phyloP scores from a whole-genome alignment of 768 basidiomycete genomes.

The Tylopilus sp. region DNA sequence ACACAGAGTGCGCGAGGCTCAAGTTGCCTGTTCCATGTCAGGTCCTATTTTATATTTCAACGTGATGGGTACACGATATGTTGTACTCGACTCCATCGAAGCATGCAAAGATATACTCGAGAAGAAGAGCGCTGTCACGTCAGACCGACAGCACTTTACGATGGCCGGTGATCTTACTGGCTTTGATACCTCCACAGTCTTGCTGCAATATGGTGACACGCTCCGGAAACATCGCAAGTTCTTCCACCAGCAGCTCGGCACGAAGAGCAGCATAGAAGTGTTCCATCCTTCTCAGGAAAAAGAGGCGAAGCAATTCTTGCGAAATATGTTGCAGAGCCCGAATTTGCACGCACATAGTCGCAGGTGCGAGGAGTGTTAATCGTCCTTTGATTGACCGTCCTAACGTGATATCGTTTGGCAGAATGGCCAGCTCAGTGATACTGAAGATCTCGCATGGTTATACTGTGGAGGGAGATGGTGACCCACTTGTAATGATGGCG shows the following conservation, averaged over 20 bases:
- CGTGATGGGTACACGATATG: constrained; percentile 41
- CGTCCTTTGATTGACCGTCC: neutral
- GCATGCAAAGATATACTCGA: constrained; percentile 18
- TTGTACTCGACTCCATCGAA: constrained; percentile 47
- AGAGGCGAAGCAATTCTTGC: neutral
- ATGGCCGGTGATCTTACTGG: constrained; percentile 15
- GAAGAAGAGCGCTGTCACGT: constrained; percentile 5
- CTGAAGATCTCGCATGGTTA: constrained; percentile 35
- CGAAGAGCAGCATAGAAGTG: neutral
- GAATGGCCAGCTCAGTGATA: constrained; percentile 34
- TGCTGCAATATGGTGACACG: constrained; percentile 8
- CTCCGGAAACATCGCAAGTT: neutral
- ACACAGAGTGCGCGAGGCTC: neutral
- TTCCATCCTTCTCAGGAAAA: constrained; percentile 4
- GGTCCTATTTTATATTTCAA: constrained; percentile 2
- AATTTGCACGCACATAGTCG: neutral
- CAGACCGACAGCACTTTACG: constrained; percentile 2
- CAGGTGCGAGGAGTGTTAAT: neutral
- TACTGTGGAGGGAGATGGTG: constrained; percentile 26
- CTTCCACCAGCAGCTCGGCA: too few species aligned
- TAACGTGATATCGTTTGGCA: constrained; percentile 3
- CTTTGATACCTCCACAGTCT: neutral
- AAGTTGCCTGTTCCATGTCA: constrained; percentile 13
- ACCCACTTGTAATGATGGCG: constrained; percentile 30
- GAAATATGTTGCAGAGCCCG: neutral